Base-by-base conservation (phyloP, 1,139 yeast genomes). In the Arxiozyma telluris region DNA sequence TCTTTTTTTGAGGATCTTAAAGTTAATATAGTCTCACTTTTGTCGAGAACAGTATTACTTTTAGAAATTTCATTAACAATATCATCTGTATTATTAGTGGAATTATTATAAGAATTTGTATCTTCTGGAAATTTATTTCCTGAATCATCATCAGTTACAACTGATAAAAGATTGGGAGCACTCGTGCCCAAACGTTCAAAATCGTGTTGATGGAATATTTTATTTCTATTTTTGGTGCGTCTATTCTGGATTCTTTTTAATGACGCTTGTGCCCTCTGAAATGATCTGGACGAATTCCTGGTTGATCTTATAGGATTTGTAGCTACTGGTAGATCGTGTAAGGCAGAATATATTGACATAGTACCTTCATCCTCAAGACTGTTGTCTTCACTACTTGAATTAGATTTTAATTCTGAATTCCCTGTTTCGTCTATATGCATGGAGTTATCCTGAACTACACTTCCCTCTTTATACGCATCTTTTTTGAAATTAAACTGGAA, bases 241-340 rank as follows among this genome's bases (percentile, higher is more conserved):
- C 87, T 72, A 43, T 80, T 79, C 57, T 80, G 75, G 76, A 83
- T 81, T 67, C 90, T 73, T 57, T 81, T 77, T 45, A 84, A 68
- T 0, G 87, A 82, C 0, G 87, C 87, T 64, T 81, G 83, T 0
- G 87, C 87, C 59, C 87, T 71, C 59, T 82, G 87, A 46, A 76
- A 74, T 5, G 84, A 81, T 56, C 81, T 71, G 6, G 72, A 70
- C 20, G 71, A 67, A 47, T 67, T 71, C 52, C 76, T 69, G 27
- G 69, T 55, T 62, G 69, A 66, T 49, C 70, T 56, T 8, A 64
- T 64, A 5, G 68, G 67, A 47, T 66, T 64, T 25, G 60, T 58
- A 4, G 70, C 67, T 27, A 62, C 60, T n/a, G 63, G 62, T 0
- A 66, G 64, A 41, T 64, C 66, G 52, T 71, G 70, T 17, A 73